phyloP scores from a whole-genome alignment of 768 basidiomycete species.

The Tylopilus cervinicoccineus region DNA sequence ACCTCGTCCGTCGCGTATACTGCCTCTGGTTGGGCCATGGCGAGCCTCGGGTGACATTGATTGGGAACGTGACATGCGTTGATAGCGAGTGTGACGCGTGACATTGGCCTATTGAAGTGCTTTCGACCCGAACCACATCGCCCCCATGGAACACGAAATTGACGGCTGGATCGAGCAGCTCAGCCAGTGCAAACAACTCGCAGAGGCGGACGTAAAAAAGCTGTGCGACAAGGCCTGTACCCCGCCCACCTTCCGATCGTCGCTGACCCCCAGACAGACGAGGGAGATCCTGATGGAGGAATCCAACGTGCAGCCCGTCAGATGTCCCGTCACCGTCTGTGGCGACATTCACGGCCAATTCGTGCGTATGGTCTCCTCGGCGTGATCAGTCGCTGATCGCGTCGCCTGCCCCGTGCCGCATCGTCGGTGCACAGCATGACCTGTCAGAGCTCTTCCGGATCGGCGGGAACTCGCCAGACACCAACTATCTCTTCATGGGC shows the following conservation, averaged over 20 bases:
- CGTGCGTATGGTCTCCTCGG: conserved; percentile 56
- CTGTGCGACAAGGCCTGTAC: conserved; percentile 91
- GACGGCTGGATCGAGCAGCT: conserved; percentile 97
- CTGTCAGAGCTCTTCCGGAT: conserved; percentile 98
- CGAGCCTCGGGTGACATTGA: conserved; percentile 27
- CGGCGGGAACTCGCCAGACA: conserved; percentile 97
- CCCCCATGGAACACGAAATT: conserved; percentile 63
- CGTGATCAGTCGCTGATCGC: conserved; percentile 26
- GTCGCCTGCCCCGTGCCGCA: conserved; percentile 6
- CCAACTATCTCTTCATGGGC: conserved; percentile 99
- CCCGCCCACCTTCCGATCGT: conserved; percentile 6
- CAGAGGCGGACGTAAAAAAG: conserved; percentile 93
- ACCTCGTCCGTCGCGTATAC: conserved; percentile 89
- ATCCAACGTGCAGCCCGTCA: conserved; percentile 97
- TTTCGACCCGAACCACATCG: conserved; percentile 14
- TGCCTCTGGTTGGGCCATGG: conserved; percentile 51
- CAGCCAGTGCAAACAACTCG: conserved; percentile 94
- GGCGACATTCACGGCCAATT: conserved; percentile 99
- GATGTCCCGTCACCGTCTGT: conserved; percentile 98
- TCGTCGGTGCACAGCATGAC: conserved; percentile 70
- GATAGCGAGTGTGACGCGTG: conserved; percentile 29
- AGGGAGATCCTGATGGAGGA: conserved; percentile 99
- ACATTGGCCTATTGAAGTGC: conserved; percentile 15
- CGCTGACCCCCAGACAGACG: conserved; percentile 54
- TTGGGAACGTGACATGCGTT: conserved; percentile 19